A percentile compares a stretch with the other conserved stretches of the same genome.
phyloP scores from a whole-genome alignment of 164 flowering plant species.

The Vitis labrusca region DNA sequence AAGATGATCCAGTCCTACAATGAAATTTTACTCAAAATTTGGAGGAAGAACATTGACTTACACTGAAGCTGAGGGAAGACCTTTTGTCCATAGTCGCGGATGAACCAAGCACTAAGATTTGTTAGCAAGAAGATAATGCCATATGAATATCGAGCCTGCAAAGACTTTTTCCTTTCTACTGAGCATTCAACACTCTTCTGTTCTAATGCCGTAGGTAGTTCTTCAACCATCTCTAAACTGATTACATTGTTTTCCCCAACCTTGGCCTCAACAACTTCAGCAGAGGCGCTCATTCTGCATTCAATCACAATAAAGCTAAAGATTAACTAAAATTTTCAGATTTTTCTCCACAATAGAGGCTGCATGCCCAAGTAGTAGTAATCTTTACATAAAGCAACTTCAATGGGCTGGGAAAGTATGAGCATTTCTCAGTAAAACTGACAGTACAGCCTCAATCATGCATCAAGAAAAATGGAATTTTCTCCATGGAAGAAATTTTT shows the following conservation, averaged over 20 bases:
- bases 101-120: conserved; percentile 72
- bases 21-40: not conserved
- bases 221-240: conserved; percentile 27
- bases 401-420: too few species aligned
- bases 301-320: conserved; percentile 7
- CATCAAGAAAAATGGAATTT: not conserved
- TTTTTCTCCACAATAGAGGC: too few species aligned
- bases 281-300: conserved; percentile 28
- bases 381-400: too few species aligned
- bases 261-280: conserved; percentile 13
- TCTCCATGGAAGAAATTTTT: not conserved
- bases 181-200: conserved; percentile 24
- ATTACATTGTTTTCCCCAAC: conserved; percentile 10
- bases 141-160: conserved; percentile 62
- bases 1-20: too few species aligned
- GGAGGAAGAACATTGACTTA: conserved; percentile 32
- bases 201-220: conserved; percentile 13
- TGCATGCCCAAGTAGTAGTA: too few species aligned
- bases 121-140: conserved; percentile 63
- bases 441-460: not conserved
- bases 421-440: not conserved
- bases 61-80: conserved; percentile 46
- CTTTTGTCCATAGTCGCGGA: conserved; percentile 76
- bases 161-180: conserved; percentile 43
- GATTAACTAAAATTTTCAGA: too few species aligned